Base-by-base conservation (phyloP, 2,329 filamentous ascomycete species). In the Massarina eburnea region DNA sequence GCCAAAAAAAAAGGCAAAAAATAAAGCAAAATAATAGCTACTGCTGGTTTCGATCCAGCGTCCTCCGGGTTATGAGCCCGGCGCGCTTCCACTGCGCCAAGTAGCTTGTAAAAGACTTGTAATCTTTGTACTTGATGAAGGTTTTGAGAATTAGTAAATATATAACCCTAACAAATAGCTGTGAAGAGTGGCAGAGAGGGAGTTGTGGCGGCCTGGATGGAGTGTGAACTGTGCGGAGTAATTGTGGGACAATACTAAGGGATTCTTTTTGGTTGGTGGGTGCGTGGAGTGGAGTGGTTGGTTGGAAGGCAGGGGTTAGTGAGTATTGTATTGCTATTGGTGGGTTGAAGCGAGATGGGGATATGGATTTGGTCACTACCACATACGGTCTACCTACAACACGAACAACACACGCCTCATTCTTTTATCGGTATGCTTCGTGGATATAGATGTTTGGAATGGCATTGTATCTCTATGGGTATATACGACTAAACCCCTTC, bases 31-130 rank as follows among this genome's bases (percentile, higher is more conserved):
- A 37, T 29, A 22, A 19, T 59, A 57, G 57, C 57, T 60, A 46
- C 46, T 43, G 33, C 35, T 44, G 38, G 57, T 60, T 58, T 59
- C 56, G 58, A 58, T 61, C 57, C 39, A 39, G 22, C 43, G 58
- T 58, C 61, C 62, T 66, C 62, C 61, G 62, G 62, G 62, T 66
- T 66, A 64, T 66, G 62, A 66, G 61, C 61, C 62, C 61, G 61
- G 62, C 62, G 61, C 62, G 61, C 61, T 66, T 64, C 62, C 62
- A 56, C 61, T 66, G 60, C 60, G 62, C 62, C 61, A 64, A 45
- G 50, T 46, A 62, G 60, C 61, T 66, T 57, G 51, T 22, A 19
- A 45, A 35, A 22, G 32, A 41, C 45, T 42, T 49, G 46, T 43
- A 53, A 26, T 50, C 48, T 37, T 34, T 43, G 47, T 14, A 38